Evolutionary conservation across 768 basidiomycete species (phyloP), one percentile per base, ranked within the genome.

Genomic region (Suillus placidus): DNA sequence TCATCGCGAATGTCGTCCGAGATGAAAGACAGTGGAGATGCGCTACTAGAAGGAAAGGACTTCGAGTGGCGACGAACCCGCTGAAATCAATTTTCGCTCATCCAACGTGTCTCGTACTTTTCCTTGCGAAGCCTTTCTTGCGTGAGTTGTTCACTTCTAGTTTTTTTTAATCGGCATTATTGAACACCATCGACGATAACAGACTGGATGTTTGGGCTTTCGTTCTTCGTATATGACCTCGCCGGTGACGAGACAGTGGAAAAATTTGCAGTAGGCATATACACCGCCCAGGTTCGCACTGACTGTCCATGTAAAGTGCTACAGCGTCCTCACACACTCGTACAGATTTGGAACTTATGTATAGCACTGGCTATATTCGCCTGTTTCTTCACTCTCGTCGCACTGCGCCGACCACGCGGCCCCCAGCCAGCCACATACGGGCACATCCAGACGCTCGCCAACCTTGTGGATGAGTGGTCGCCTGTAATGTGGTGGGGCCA

Each of bases 381-480:
- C 7, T 55, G 75, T n/a, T 37, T 51, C 6, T 52, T 77, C 23
- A 67, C 68, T 0, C 49, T 51, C 18, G 34, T 72, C 40, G 70
- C 67, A 6, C 55, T 71, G 16, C 23, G 32, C 47, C 68, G 35
- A 32, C 74, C 70, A 7, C 64, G 42, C 13, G 75, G 76, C 3
- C 67, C 72, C 1, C 78, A 78, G 43, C 78, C 74, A 0, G 73
- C 74, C 7, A 68, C 74, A 16, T 79, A 78, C 40, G 76, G 78
- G 3, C 75, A 79, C 23, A 63, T 80, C 6, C 74, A 77, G 51
- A 79, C 75, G 23, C 69, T 78, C 23, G 76, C 72, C 3, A 76
- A 79, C 58, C 63, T 78, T 63, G 69, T 77, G 42, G 78, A 79
- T 63, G 76, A 79, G n/a, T 75, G 78, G 78, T 74, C 75, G n/a